phyloP scores from a whole-genome alignment of 352 stramenopile genomes.

The Elongisporangium prolatum region DNA sequence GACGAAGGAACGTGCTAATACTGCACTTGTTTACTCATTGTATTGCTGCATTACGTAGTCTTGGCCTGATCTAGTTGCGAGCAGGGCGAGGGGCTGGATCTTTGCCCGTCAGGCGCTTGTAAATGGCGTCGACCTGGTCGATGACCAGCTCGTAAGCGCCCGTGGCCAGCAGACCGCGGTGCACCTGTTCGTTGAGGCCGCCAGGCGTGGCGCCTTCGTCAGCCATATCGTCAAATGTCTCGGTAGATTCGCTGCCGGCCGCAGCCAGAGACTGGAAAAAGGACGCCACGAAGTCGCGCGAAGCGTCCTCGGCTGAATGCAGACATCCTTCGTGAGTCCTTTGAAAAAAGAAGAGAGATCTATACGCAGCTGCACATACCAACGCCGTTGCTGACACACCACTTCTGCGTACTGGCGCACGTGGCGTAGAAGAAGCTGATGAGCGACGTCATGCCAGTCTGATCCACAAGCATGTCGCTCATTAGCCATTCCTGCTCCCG shows the following conservation, averaged over 20 bases:
- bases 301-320: slow-evolving; percentile 46
- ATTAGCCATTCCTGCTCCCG: not conserved
- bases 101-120: slow-evolving; percentile 66
- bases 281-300: slow-evolving; percentile 74
- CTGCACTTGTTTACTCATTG: not conserved
- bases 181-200: slow-evolving; percentile 83
- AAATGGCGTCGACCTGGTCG: slow-evolving; percentile 80
- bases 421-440: slow-evolving; percentile 88
- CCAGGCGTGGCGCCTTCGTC: slow-evolving; percentile 76
- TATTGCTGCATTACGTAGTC: not conserved
- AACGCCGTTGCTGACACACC: slow-evolving; percentile 84
- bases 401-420: slow-evolving; percentile 77
- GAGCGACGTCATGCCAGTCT: slow-evolving; percentile 81
- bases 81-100: slow-evolving; percentile 55
- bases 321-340: slow-evolving; percentile 1
- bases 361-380: slow-evolving; percentile 33
- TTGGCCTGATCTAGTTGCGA: slow-evolving; percentile 16
- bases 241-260: slow-evolving; percentile 60
- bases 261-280: slow-evolving; percentile 83
- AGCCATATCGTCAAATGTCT: slow-evolving; percentile 80
- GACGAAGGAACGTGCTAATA: not conserved
- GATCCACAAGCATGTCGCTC: slow-evolving; percentile 3
- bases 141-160: slow-evolving; percentile 78
- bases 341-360: not conserved
- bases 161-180: slow-evolving; percentile 55